Percentiles rank a stretch among this genome's conserved stretches.
Evolutionary conservation across 352 stramenopile species (phyloP).

Genomic region (Saprolegnia parasitica): DNA sequence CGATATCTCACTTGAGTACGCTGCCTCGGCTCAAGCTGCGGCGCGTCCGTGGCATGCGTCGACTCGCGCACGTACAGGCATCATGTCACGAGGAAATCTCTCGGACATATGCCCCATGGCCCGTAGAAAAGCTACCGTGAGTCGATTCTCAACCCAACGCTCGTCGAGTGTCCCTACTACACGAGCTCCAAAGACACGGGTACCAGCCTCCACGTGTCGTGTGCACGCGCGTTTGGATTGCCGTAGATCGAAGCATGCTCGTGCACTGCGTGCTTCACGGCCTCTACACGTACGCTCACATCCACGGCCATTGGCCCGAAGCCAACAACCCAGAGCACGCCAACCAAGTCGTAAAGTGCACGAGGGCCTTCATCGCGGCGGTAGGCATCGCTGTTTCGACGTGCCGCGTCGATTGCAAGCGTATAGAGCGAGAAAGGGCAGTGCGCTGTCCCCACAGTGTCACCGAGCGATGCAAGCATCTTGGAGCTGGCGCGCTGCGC

Average conservation of each 20-base stretch:
- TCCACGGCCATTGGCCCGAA: slow-evolving; percentile 32
- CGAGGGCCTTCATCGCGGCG: slow-evolving; percentile 19
- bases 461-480: background rate
- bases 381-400: slow-evolving; percentile 25
- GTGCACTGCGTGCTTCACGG: slow-evolving; percentile 34
- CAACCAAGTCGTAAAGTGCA: slow-evolving; percentile 26
- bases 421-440: background rate
- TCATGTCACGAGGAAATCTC: too few species aligned
- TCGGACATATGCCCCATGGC: background rate
- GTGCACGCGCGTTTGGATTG: background rate
- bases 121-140: slow-evolving; percentile 28
- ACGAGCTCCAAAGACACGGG: background rate
- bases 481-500: slow-evolving; percentile 32
- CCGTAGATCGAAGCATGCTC: background rate
- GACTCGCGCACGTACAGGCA: background rate
- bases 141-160: slow-evolving; percentile 10
- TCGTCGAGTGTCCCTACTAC: background rate
- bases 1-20: background rate
- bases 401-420: background rate
- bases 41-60: slow-evolving; percentile 3
- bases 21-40: background rate
- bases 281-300: slow-evolving; percentile 33
- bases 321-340: slow-evolving; percentile 32
- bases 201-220: background rate
- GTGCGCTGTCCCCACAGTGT: background rate